Base-by-base conservation (phyloP, 208 protist genomes). In the Leishmania lainsoni region DNA sequence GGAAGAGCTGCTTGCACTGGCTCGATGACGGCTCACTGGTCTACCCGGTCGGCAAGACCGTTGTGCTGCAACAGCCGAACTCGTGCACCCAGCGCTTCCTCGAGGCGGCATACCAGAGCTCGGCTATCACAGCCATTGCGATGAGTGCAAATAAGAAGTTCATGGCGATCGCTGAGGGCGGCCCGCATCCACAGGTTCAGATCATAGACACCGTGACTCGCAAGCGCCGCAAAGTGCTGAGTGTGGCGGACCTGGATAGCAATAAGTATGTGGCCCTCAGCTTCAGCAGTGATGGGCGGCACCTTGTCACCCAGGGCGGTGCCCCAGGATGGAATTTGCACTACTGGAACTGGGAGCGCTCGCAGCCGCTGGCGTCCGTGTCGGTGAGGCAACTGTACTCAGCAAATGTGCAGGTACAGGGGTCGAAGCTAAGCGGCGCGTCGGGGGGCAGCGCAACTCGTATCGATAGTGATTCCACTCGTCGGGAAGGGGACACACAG, bases 111-210 rank as follows among this genome's bases (percentile, higher is more conserved):
- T 87, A 94, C 74, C 84, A 89, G 22, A 94, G 92, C 69, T 83
- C 88, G 56, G 98, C 89, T 68, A 94, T 99, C 86, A 98, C 96
- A 8, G 94, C 97, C 65, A 80, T 99, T 22, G 91, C 95, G 10
- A 90, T 98, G 69, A 96, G 91, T 58, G 90, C 93, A 4, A 99
- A 99, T 83, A 94, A 96, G 58, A 98, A 98, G 82, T 99, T 97
- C 74, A 89, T 99, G 45, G 98, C 98, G 61, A 90, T 99, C 49
- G 97, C 98, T 12, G 98, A 99, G 85, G 85, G 88, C 35, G 94
- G 91, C 26, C 70, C 89, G 16, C 58, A 83, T 54, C 90, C 93
- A 17, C 88, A 93, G 78, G 92, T 98, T 52, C 91, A 96, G 81
- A 92, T 98, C 76, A 95, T 97, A 74, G 94, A 98, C 78, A 95